A percentile compares a stretch with the other conserved stretches of the same genome.
Evolutionary conservation across 2,329 filamentous ascomycete genomes (phyloP).

Genomic region (Diplocarpon rosae): DNA sequence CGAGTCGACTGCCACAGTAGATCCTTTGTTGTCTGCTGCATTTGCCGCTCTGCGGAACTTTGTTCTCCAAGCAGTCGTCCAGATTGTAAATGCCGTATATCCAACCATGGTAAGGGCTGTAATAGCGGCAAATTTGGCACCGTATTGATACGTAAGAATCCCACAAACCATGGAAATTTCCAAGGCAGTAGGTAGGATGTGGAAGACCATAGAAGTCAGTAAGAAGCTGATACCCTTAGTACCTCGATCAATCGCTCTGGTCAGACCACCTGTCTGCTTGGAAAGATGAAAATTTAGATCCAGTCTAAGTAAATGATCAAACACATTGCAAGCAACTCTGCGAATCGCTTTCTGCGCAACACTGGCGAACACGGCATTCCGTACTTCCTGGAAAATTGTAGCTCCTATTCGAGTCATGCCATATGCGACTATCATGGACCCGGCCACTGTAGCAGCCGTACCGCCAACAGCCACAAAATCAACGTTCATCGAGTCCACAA

Average conservation of each 20-base stretch:
- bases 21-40: slow-evolving; percentile 88
- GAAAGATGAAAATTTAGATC: slow-evolving; percentile 91
- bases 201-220: slow-evolving; percentile 96
- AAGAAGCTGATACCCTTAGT: slow-evolving; percentile 98
- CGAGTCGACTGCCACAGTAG: slow-evolving; percentile 90
- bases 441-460: slow-evolving; percentile 78
- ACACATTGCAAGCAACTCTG: slow-evolving; percentile 82
- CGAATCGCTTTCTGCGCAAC: slow-evolving; percentile 96
- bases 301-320: slow-evolving; percentile 75
- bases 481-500: slow-evolving; percentile 96
- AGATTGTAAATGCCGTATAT: slow-evolving; percentile 94
- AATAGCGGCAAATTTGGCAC: slow-evolving; percentile 80
- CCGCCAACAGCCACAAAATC: slow-evolving; percentile 81
- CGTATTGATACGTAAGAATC: slow-evolving; percentile 94
- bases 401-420: slow-evolving; percentile 81
- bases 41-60: slow-evolving; percentile 94
- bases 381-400: slow-evolving; percentile 81
- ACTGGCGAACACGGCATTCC: slow-evolving; percentile 93
- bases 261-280: slow-evolving; percentile 89
- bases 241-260: slow-evolving; percentile 86
- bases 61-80: slow-evolving; percentile 92
- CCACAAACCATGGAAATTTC: slow-evolving; percentile 95
- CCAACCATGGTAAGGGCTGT: slow-evolving; percentile 84
- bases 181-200: slow-evolving; percentile 83
- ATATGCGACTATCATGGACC: slow-evolving; percentile 88